Evolutionary conservation across 129 eudicot species (phyloP).

Genomic region (Cynara cardunculus): DNA sequence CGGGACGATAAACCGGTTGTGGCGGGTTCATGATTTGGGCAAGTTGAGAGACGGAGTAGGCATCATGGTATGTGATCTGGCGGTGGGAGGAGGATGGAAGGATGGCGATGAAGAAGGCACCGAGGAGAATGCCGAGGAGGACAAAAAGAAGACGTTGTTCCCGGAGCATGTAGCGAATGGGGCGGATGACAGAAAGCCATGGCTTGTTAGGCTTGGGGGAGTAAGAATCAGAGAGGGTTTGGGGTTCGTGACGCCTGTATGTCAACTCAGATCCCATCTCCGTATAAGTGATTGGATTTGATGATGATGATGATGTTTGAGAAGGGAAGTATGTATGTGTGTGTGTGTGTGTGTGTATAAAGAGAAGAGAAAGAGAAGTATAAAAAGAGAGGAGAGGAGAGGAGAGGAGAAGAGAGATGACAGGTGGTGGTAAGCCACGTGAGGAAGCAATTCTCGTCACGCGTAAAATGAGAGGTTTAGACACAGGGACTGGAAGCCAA

Average conservation of each 20-base stretch:
- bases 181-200: slow-evolving; percentile 52
- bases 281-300: too few species aligned
- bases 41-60: slow-evolving; percentile 25
- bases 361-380: background rate
- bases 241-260: slow-evolving; percentile 37
- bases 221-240: slow-evolving; percentile 31
- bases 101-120: slow-evolving; percentile 40
- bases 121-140: slow-evolving; percentile 37
- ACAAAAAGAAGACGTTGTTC: slow-evolving; percentile 34
- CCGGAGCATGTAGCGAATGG: slow-evolving; percentile 41
- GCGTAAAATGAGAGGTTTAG: background rate
- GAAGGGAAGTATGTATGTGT: background rate
- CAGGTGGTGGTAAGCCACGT: slow-evolving; percentile 19
- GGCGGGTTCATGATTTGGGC: slow-evolving; percentile 6
- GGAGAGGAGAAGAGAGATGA: slow-evolving; percentile 1
- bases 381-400: too few species aligned
- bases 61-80: slow-evolving; percentile 13
- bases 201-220: slow-evolving; percentile 53
- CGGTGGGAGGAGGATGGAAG: slow-evolving; percentile 24
- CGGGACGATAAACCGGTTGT: slow-evolving; percentile 24
- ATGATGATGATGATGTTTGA: too few species aligned
- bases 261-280: slow-evolving; percentile 47
- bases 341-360: too few species aligned
- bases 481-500: too few species aligned
- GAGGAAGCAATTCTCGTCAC: background rate